These are phyloP conservation scores for Gnomoniopsis smithogilvyi DNA, from an alignment of 2,329 filamentous ascomycete genomes.

Conservation along the genomic window DNA sequence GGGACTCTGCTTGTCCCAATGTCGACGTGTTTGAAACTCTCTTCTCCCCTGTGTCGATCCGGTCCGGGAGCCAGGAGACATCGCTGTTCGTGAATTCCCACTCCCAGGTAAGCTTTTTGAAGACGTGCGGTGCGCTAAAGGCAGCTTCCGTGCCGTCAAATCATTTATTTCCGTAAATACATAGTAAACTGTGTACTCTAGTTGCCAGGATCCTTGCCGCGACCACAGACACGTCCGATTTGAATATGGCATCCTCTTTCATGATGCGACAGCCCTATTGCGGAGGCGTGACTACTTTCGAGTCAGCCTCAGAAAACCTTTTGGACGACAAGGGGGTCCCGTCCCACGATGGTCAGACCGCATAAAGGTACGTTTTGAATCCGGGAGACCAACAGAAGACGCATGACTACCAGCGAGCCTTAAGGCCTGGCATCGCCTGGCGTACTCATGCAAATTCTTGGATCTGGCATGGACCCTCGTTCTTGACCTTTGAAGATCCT, in stretches of 20 bases:
- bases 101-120: neutral
- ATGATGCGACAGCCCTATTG: neutral
- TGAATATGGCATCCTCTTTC: neutral
- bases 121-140: neutral
- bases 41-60: neutral
- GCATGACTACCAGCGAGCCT: constrained; percentile 1
- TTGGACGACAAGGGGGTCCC: neutral
- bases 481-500: neutral
- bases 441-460: constrained; percentile 3
- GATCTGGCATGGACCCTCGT: neutral
- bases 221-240: neutral
- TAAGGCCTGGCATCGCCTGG: neutral
- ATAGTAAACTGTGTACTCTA: no score
- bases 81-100: neutral
- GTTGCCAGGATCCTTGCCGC: neutral
- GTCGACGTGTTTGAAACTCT: neutral
- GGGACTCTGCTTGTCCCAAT: neutral
- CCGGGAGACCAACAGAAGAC: neutral
- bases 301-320: neutral
- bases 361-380: neutral
- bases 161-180: neutral
- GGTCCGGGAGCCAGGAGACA: neutral
- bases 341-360: neutral
- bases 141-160: neutral
- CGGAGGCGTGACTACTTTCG: neutral